A percentile compares a stretch with the other conserved stretches of the same genome.
phyloP scores from a whole-genome alignment of 306 rosid genomes.

The Biancaea sappan region DNA sequence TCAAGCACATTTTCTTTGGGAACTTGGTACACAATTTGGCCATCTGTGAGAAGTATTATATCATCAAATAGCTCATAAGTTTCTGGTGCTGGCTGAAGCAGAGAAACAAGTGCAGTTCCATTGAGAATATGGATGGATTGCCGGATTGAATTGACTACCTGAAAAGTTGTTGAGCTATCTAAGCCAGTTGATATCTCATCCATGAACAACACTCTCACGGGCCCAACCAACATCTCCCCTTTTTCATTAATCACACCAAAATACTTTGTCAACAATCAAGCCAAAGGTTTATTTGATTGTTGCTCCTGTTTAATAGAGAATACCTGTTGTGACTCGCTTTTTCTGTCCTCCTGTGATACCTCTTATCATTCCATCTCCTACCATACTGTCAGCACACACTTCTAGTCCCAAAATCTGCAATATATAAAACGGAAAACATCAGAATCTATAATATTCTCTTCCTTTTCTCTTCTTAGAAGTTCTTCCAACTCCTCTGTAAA shows the following conservation, averaged over 20 bases:
- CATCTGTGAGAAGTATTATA: conserved; percentile 60
- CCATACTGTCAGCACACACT: conserved; percentile 56
- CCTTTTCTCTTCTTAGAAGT: conserved; percentile 76
- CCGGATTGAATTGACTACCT: conserved; percentile 68
- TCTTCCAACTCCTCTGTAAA: conserved; percentile 75
- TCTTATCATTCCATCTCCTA: conserved; percentile 83
- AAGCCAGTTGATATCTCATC: conserved; percentile 70
- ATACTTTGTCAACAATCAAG: background rate
- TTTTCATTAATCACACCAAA: conserved; percentile 21
- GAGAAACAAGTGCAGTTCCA: conserved; percentile 78
- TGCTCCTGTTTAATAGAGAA: background rate
- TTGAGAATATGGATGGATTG: conserved; percentile 78
- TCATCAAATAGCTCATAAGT: conserved; percentile 82
- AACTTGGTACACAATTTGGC: conserved; percentile 48
- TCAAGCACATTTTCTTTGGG: conserved; percentile 52
- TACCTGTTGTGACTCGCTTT: conserved; percentile 92
- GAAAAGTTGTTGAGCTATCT: conserved; percentile 91
- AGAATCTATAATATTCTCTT: conserved; percentile 43
- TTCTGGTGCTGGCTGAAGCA: conserved; percentile 91
- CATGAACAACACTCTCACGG: conserved; percentile 78
- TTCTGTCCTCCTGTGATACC: conserved; percentile 92
- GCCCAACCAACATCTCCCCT: conserved; percentile 97
- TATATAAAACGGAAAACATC: conserved; percentile 1
- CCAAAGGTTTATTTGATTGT: background rate
- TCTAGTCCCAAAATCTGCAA: conserved; percentile 86